Percentiles rank a stretch among this genome's conserved stretches.
Evolutionary conservation across 352 stramenopile genomes (phyloP).

Genomic region (Thraustochytrium sp.): DNA sequence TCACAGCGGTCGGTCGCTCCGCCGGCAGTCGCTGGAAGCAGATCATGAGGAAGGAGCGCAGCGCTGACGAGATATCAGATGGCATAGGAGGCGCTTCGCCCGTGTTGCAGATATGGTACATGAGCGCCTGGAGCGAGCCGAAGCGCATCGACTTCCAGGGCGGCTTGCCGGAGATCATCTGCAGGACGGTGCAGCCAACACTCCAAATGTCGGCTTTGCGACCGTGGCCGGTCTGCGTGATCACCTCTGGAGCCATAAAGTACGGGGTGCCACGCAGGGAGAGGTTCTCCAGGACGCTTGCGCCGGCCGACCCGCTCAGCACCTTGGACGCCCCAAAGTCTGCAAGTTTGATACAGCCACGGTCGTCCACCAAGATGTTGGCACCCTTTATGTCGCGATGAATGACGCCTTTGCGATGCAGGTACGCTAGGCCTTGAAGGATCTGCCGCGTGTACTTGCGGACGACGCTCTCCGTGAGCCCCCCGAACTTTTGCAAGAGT

Average conservation of each 20-base stretch:
- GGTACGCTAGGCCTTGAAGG: slow-evolving; percentile 66
- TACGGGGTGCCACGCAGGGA: slow-evolving; percentile 59
- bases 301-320: slow-evolving; percentile 5
- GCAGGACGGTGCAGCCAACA: slow-evolving; percentile 74
- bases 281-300: background rate
- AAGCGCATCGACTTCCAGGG: slow-evolving; percentile 61
- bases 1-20: slow-evolving; percentile 67
- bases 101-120: slow-evolving; percentile 37
- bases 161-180: slow-evolving; percentile 75
- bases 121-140: background rate
- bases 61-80: background rate
- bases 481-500: slow-evolving; percentile 30
- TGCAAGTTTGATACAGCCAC: slow-evolving; percentile 74
- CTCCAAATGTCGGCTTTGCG: slow-evolving; percentile 78
- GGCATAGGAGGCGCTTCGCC: slow-evolving; percentile 28
- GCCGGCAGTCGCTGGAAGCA: slow-evolving; percentile 64
- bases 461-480: slow-evolving; percentile 10
- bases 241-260: slow-evolving; percentile 83
- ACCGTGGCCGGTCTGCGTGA: slow-evolving; percentile 65
- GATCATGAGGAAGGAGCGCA: slow-evolving; percentile 60
- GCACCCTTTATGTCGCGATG: slow-evolving; percentile 81
- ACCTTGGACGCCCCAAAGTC: slow-evolving; percentile 74
- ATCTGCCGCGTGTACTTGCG: slow-evolving; percentile 32
- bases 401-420: slow-evolving; percentile 72
- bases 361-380: slow-evolving; percentile 77